Percentiles rank a stretch among this genome's conserved stretches.
phyloP scores from a whole-genome alignment of 2,329 filamentous ascomycete genomes.

The Fusarium avenaceum region DNA sequence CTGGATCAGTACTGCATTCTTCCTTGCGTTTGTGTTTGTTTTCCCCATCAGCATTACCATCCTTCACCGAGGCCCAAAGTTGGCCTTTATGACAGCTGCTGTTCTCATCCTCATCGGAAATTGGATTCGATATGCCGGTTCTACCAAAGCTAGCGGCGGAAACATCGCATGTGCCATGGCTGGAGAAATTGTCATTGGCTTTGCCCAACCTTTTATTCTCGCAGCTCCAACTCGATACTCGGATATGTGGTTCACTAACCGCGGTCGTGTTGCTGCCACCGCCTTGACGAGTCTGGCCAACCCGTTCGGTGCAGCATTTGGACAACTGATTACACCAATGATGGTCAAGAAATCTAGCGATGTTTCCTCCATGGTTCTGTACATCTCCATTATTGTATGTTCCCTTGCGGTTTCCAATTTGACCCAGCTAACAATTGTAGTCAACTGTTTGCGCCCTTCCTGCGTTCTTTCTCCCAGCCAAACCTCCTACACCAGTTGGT shows the following conservation, averaged over 20 bases:
- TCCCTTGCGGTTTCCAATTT: not conserved
- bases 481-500: conserved; percentile 82
- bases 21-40: conserved; percentile 84
- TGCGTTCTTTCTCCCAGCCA: conserved; percentile 82
- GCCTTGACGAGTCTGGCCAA: conserved; percentile 89
- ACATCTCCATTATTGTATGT: conserved; percentile 83
- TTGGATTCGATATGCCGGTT: conserved; percentile 89
- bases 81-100: conserved; percentile 80
- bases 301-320: conserved; percentile 88
- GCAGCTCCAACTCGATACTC: conserved; percentile 91
- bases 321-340: conserved; percentile 86
- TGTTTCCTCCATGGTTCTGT: conserved; percentile 86
- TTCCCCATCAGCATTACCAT: conserved; percentile 81
- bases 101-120: conserved; percentile 84
- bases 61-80: conserved; percentile 84
- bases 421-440: conserved; percentile 43
- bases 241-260: conserved; percentile 92
- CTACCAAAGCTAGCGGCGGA: conserved; percentile 65
- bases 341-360: conserved; percentile 74
- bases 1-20: conserved; percentile 90
- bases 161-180: conserved; percentile 85
- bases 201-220: conserved; percentile 93
- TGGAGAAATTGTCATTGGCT: conserved; percentile 89
- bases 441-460: conserved; percentile 71
- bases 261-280: conserved; percentile 87